Base-by-base conservation (phyloP, 1,284 basidiomycete species). In the Caloboletus firmus region DNA sequence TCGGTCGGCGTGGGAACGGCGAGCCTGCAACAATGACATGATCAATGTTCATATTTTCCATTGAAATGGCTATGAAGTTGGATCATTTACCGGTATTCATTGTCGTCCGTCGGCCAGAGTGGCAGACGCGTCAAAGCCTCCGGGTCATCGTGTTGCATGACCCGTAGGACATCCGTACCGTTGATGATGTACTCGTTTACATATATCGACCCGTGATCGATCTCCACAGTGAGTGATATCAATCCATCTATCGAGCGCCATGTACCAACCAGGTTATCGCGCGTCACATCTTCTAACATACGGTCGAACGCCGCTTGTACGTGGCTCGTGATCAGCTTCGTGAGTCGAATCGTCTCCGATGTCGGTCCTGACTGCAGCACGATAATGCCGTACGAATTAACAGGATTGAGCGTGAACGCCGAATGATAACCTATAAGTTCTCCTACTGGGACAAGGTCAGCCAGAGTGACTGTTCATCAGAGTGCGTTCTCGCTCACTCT, bases 371-470 rank as follows among this genome's bases (percentile, higher is more conserved):
- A 74, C 49, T 77, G 62, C 37, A 82, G 72, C 1, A 80, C 68
- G 35, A 79, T 68, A 44, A 81, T 69, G 1, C 78, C 79, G 48
- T 76, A 79, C 0, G 74, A 74, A 24, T 73, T 72, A n/a, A 73
- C 73, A 3, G 78, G 77, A 50, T 78, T 71, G 45, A 82, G 56
- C 11, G 71, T 72, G 52, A 80, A 72, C 37, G 74, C 72, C 0
- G 74, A 69, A 52, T 81, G 77, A 54, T 76, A 77, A 3, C 76
- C 76, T 0, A 68, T 69, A 34, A 80, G 62, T 39, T 74, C 76
- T 17, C 80, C 79, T 36, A 74, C 79, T 80, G 17, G 7, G 24
- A 18, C 12, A 6, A 30, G 34, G 50, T 64, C 54, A 58, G n/a
- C 22, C 2, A 34, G 34, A 18, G 22, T 15, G 9, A 10, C 1